Evolutionary conservation across 768 basidiomycete genomes (phyloP), one percentile per base, ranked within the genome.

Genomic region (Tephrocybe rancida): DNA sequence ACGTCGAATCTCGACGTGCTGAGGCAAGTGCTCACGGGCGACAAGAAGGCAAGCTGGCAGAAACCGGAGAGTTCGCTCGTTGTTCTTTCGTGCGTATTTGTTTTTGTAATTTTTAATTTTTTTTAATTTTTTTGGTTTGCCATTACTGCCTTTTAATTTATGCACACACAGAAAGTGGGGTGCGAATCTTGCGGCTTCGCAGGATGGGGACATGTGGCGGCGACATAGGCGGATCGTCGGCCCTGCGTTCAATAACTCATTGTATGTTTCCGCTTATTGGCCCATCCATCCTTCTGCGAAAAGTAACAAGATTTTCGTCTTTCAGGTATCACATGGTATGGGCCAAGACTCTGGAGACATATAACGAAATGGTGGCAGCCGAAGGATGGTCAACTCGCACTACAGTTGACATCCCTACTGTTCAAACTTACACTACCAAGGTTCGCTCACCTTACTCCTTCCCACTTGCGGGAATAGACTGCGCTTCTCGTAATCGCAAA

Each of bases 141-240:
- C 13, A 7, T 9, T 43, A 11, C n/a, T 18, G 27, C 24, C 9
- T 32, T 14, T 21, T 5, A 9, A 19, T 21, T 2, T 21, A 3
- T 25, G 21, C 35, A 1, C 24, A 16, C 25, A 5, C 13, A 57
- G 50, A 10, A 51, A 35, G 32, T 55, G 53, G 57, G 50, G 53
- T n/a, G 14, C 27, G 3, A 58, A 54, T 25, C 25, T 58, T 13
- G 45, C 51, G 8, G 29, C 38, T 34, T 34, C 50, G 21, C 16
- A 18, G 1, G 74, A 77, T 34, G 73, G 70, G 2, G 72, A 76
- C 9, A 60, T 62, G 4, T 81, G 79, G 76, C 67, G 74, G 45
- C 74, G 68, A 42, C 78, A 82, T 57, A 65, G 79, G 10, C 66
- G 76, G 6, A 56, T 78, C 32, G 65, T 77, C 44, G 73, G 70